phyloP scores from a whole-genome alignment of 257 asterid genomes.

The Voacanga thouarsii region DNA sequence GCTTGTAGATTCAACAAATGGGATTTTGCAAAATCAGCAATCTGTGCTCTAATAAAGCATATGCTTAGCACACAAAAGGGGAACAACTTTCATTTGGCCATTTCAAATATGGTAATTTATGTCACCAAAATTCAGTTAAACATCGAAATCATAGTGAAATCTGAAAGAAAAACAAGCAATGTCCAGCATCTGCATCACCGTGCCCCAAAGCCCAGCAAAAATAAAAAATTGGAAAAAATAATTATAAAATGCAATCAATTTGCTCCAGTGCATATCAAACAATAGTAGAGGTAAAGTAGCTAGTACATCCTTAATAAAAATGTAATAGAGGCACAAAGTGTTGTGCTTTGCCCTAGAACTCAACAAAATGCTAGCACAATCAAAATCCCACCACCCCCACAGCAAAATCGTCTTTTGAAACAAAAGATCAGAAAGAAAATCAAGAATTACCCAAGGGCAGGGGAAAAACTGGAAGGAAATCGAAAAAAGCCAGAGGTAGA shows the following conservation, averaged over 20 bases:
- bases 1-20: background rate
- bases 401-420: background rate
- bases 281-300: background rate
- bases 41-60: background rate
- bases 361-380: background rate
- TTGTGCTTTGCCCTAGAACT: constrained; percentile 5
- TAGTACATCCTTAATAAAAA: background rate
- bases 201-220: background rate
- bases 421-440: background rate
- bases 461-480: background rate
- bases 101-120: background rate
- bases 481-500: background rate
- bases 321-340: constrained; percentile 6
- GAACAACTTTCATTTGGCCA: background rate
- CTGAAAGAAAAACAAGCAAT: no score
- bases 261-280: background rate
- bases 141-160: background rate
- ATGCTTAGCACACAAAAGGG: background rate
- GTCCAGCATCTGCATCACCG: no score
- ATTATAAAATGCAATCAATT: background rate
- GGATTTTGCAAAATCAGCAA: background rate
- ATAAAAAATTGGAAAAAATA: background rate
- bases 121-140: background rate
- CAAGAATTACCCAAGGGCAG: background rate
- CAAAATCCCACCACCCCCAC: background rate